phyloP scores from a whole-genome alignment of 1,284 basidiomycete species.

The Neolentinus lepideus region DNA sequence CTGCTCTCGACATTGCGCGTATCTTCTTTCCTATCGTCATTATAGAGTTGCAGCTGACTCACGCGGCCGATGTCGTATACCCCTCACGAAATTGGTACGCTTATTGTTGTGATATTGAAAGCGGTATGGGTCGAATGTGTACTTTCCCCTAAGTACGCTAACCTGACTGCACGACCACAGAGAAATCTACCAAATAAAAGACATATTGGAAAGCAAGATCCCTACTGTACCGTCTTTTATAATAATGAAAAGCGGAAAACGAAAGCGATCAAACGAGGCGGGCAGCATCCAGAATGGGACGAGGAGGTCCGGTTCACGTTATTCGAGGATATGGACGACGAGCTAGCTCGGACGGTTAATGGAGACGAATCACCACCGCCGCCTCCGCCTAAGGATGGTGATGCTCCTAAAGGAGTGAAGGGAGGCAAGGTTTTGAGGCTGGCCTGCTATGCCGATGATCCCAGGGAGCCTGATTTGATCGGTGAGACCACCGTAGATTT shows the following conservation, averaged over 20 bases:
- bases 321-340: constrained; percentile 72
- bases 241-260: constrained; percentile 82
- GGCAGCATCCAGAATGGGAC: constrained; percentile 98
- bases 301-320: constrained; percentile 95
- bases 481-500: constrained; percentile 88
- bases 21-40: background rate
- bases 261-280: constrained; percentile 90
- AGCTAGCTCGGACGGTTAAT: constrained; percentile 39
- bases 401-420: constrained; percentile 52
- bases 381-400: constrained; percentile 45
- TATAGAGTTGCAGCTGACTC: background rate
- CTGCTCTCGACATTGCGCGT: background rate
- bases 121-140: constrained; percentile 59
- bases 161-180: constrained; percentile 33
- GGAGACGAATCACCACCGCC: constrained; percentile 53
- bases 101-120: constrained; percentile 92
- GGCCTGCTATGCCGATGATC: constrained; percentile 91
- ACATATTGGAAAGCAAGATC: constrained; percentile 96
- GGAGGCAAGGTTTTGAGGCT: constrained; percentile 77
- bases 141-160: constrained; percentile 9
- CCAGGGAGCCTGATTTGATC: constrained; percentile 92
- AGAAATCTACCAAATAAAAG: constrained; percentile 91
- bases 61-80: constrained; percentile 15
- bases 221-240: constrained; percentile 80
- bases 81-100: constrained; percentile 81